Evolutionary conservation across 2,329 filamentous ascomycete genomes (phyloP), one percentile per base, ranked within the genome.

Genomic region (Lasiodiplodia hormozganensis): DNA sequence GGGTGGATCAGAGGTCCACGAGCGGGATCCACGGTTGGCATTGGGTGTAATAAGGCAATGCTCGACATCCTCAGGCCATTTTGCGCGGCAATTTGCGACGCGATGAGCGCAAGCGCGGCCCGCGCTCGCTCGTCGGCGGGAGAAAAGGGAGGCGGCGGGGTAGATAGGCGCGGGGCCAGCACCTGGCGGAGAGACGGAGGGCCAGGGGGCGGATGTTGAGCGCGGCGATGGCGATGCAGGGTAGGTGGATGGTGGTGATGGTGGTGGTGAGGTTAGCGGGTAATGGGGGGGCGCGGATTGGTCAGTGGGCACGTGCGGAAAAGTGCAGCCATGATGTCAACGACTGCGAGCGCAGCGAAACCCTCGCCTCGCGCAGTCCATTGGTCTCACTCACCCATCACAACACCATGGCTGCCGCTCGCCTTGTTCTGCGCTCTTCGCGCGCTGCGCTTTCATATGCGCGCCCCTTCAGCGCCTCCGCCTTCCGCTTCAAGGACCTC

Each of bases 371-470:
- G 11, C 47, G 12, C n/a, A 25, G 21, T 14, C 58, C 51, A 56
- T 64, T 49, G 54, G 54, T 18, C 14, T n/a, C 12, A 18, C 54
- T 18, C 43, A 7, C 52, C 7, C 23, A 47, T n/a, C 43, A 11
- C 21, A 58, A 16, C 62, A 73, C 31, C 56, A 87, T 88, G 85
- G 79, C 82, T 65, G 78, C 81, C 34, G 76, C 82, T 62, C 80
- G 84, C 70, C 72, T 84, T 25, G 74, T 83, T 40, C 72, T 80
- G 70, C 83, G 84, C 77, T 80, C 82, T 23, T 75, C 82, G 69
- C 81, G 84, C 70, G 77, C 83, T 38, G 74, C 80, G 3, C 68
- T 80, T 56, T 73, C 76, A 54, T 72, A 72, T 67, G 31, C 64
- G 23, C 74, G 78, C 52, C 75, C 79, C n/a, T 79, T 84, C 72